Conservation (phyloP, 805 yeast genomes). For the Candida endomychidarum region DNA sequence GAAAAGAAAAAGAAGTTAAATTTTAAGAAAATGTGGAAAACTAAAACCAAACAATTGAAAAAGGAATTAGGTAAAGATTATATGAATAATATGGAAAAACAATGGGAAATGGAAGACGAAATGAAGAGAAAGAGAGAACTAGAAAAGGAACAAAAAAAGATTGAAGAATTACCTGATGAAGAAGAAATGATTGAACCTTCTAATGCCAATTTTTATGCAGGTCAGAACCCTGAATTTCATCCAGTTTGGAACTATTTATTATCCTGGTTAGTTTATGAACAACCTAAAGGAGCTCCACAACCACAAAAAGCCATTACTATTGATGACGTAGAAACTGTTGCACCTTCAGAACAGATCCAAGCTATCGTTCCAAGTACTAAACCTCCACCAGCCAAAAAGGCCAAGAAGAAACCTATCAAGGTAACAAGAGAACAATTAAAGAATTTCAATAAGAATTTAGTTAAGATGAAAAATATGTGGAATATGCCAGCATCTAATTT, state of each 20-base stretch:
- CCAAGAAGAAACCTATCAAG: constrained; percentile 10
- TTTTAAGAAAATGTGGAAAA: constrained; percentile 18
- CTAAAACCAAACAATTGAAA: constrained; percentile 23
- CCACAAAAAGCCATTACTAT: not conserved
- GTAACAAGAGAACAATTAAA: constrained; percentile 14
- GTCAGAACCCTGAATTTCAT: constrained; percentile 26
- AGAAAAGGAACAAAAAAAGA: constrained; percentile 5
- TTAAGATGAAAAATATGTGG: constrained; percentile 31
- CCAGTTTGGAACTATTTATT: constrained; percentile 40
- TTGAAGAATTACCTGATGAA: constrained; percentile 3
- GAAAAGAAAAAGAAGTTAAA: constrained; percentile 17
- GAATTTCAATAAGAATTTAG: constrained; percentile 16
- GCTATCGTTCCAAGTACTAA: constrained; percentile 2
- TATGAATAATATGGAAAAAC: constrained; percentile 20
- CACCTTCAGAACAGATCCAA: constrained; percentile 4
- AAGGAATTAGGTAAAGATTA: constrained; percentile 26
- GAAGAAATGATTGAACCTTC: constrained; percentile 6
- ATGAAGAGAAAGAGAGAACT: constrained; percentile 12
- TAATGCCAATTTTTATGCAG: constrained; percentile 13
- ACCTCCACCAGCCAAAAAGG: not conserved
- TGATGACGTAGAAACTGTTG: not conserved
- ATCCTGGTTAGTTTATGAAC: constrained; percentile 38
- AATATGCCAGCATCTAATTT: constrained; percentile 26
- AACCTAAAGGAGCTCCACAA: constrained; percentile 6
- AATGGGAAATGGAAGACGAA: constrained; percentile 18